phyloP scores from a whole-genome alignment of 1,139 yeast species.

The Saccharomyces uvarum region DNA sequence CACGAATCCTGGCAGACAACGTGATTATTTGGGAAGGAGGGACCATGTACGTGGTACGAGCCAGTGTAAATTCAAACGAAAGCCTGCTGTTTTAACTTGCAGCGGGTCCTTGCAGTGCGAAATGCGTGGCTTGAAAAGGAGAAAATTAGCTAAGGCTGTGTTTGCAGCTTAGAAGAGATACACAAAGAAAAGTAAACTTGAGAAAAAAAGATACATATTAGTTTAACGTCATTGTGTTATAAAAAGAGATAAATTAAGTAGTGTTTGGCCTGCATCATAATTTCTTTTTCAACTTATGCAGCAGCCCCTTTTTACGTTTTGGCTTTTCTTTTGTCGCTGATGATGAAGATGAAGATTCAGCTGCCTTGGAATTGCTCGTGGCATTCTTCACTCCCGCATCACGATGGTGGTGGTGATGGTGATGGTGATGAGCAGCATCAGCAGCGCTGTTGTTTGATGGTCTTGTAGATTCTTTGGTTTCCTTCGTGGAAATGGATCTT shows the following conservation, averaged over 20 bases:
- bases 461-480: neutral
- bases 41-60: no score
- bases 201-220: neutral
- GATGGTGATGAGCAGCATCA: neutral
- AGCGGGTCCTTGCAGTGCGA: no score
- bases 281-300: conserved; percentile 15
- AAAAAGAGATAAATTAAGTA: neutral
- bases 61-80: no score
- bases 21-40: no score
- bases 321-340: conserved; percentile 6
- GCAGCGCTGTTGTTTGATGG: neutral
- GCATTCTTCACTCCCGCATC: neutral
- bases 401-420: neutral
- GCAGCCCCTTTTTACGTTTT: conserved; percentile 15
- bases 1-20: no score
- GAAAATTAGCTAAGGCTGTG: no score
- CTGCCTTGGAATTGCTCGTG: neutral
- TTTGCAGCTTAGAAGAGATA: neutral
- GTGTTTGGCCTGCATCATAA: conserved; percentile 3
- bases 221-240: neutral
- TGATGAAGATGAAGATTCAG: conserved; percentile 4
- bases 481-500: conserved; percentile 2
- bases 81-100: no score
- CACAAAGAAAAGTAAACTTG: neutral
- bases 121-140: no score